These are phyloP conservation scores for Chenopodium formosanum DNA, from an alignment of 148 eudicot species.

Conservation along the genomic window DNA sequence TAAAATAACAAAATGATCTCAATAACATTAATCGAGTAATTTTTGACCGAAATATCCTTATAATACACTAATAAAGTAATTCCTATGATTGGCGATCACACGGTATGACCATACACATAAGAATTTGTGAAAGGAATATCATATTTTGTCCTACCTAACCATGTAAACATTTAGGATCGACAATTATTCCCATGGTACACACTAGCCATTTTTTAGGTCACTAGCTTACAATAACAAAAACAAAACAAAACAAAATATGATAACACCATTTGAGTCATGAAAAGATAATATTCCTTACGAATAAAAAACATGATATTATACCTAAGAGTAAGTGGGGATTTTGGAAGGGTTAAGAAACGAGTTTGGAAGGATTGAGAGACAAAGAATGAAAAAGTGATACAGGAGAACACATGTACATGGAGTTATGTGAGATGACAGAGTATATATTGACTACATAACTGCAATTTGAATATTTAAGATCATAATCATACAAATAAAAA, in stretches of 20 bases:
- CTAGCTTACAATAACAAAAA: neutral
- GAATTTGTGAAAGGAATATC: neutral
- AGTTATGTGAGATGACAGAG: slow-evolving; percentile 30
- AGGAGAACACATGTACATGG: slow-evolving; percentile 57
- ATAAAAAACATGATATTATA: slow-evolving; percentile 37
- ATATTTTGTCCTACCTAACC: neutral
- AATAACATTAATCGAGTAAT: no score
- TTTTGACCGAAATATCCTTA: no score
- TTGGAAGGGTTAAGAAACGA: slow-evolving; percentile 52
- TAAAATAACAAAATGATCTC: no score
- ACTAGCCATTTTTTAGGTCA: slow-evolving; percentile 1
- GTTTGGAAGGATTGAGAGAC: slow-evolving; percentile 20
- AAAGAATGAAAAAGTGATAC: slow-evolving; percentile 32
- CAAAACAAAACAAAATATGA: neutral
- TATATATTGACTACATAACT: neutral
- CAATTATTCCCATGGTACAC: slow-evolving; percentile 22
- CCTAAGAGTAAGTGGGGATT: slow-evolving; percentile 56
- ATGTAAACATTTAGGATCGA: neutral
- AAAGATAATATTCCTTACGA: slow-evolving; percentile 43
- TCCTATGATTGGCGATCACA: no score
- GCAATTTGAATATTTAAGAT: neutral
- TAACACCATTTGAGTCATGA: slow-evolving; percentile 25
- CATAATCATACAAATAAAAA: slow-evolving; percentile 45
- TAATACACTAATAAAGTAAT: no score
- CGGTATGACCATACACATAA: no score